phyloP scores from a whole-genome alignment of 2,329 filamentous ascomycete genomes.

The Cercospora berteroae region DNA sequence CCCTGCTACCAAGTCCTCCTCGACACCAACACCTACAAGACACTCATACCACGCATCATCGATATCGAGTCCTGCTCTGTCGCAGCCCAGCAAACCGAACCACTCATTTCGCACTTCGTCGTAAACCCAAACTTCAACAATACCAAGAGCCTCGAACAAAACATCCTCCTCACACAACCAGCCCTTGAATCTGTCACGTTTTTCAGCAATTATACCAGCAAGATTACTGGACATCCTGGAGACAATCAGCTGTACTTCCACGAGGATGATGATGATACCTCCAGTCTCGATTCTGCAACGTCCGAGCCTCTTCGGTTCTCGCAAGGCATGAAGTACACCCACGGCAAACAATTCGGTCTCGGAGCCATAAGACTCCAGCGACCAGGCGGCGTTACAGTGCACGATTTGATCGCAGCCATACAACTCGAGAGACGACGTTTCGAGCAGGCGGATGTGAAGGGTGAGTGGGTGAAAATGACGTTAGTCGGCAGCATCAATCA shows the following conservation, averaged over 20 bases:
- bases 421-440: neutral
- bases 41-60: neutral
- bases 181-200: neutral
- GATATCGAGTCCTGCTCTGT: no score
- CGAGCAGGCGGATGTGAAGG: neutral
- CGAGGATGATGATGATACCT: neutral
- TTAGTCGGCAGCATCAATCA: neutral
- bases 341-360: constrained; percentile 1
- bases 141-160: no score
- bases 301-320: neutral
- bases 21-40: neutral
- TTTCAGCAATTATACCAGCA: neutral
- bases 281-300: neutral
- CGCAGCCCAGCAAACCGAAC: no score
- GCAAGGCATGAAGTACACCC: neutral
- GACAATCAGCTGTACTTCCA: neutral
- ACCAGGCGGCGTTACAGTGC: neutral
- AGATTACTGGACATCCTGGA: no score
- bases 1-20: constrained; percentile 4
- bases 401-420: neutral
- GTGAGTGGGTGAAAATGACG: neutral
- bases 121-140: no score
- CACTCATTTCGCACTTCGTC: no score
- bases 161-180: constrained; percentile 1
- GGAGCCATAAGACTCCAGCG: neutral